A percentile compares a stretch with the other conserved stretches of the same genome.
Conservation (phyloP, 768 basidiomycete genomes). For the Pulveroboletus sp. region DNA sequence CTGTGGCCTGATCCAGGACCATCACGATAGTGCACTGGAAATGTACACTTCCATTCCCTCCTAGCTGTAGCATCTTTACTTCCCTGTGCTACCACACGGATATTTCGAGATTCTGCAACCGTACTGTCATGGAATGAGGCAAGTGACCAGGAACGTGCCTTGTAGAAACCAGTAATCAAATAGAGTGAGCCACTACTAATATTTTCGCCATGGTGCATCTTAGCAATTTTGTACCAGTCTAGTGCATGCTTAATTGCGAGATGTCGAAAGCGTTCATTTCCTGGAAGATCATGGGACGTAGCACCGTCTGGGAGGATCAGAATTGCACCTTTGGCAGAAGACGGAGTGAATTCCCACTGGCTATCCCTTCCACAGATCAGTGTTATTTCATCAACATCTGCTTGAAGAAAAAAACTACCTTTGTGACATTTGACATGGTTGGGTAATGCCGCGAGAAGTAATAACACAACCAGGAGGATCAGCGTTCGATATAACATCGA, state of each 20-base stretch:
- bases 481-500: neutral
- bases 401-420: neutral
- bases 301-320: constrained; percentile 30
- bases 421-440: neutral
- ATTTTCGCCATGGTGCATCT: neutral
- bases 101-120: neutral
- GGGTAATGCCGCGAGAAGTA: neutral
- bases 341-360: constrained; percentile 1
- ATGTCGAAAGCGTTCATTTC: constrained; percentile 9
- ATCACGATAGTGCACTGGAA: neutral
- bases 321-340: constrained; percentile 22
- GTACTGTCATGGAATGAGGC: constrained; percentile 8
- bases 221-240: constrained; percentile 26
- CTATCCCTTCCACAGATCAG: neutral
- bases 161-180: constrained; percentile 27
- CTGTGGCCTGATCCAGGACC: neutral
- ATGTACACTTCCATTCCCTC: neutral
- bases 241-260: constrained; percentile 15
- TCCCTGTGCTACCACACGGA: neutral
- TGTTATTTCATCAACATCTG: neutral
- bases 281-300: constrained; percentile 9
- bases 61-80: neutral
- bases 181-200: constrained; percentile 15
- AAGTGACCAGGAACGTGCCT: constrained; percentile 24
- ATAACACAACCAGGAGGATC: neutral